Evolutionary conservation across 225 moss, liverwort and hornwort species (phyloP).

Genomic region (Climacium dendroides): DNA sequence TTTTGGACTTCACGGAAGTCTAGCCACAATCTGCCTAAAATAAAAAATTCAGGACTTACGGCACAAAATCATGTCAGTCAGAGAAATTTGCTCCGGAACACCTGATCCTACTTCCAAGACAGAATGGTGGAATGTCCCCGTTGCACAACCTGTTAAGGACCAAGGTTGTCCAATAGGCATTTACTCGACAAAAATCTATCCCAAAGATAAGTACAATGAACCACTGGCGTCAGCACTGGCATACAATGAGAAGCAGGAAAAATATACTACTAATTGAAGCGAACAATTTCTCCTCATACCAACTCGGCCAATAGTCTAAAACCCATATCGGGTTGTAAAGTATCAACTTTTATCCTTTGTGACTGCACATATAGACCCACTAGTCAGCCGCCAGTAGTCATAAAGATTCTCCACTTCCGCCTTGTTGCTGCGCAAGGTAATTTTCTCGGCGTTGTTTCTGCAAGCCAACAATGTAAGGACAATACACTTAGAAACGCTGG

Average conservation of each 20-base stretch:
- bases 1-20: not conserved
- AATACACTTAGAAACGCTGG: not conserved
- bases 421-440: slow-evolving; percentile 96
- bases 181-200: slow-evolving; percentile 13
- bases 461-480: not conserved
- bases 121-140: not conserved
- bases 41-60: not conserved
- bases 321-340: not conserved
- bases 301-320: slow-evolving; percentile 3
- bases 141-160: not conserved
- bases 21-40: not conserved
- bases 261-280: slow-evolving; percentile 5
- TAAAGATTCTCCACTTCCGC: slow-evolving; percentile 54
- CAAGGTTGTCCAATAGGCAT: slow-evolving; percentile 3
- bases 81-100: not conserved
- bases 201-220: slow-evolving; percentile 4
- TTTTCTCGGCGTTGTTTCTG: slow-evolving; percentile 96
- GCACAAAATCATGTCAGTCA: not conserved
- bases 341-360: slow-evolving; percentile 1
- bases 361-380: not conserved
- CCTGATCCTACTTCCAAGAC: not conserved
- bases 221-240: slow-evolving; percentile 18
- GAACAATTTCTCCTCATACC: slow-evolving; percentile 8
- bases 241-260: slow-evolving; percentile 3
- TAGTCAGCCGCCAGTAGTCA: slow-evolving; percentile 11